These are phyloP conservation scores for Caryopteris hybrid DNA, from an alignment of 305 asterid species.

Conservation along the genomic window DNA sequence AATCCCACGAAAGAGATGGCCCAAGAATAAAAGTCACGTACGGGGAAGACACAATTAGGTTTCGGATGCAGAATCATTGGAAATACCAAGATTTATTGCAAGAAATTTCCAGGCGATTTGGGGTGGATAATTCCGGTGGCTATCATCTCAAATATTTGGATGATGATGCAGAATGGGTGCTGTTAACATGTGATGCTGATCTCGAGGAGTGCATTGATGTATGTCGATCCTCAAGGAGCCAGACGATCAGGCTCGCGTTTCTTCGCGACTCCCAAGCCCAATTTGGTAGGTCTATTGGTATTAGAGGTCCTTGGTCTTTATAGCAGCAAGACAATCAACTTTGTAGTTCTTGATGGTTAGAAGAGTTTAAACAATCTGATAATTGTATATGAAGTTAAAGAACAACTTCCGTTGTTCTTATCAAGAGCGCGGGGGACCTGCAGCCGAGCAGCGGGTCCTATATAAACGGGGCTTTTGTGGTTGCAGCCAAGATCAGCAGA, in stretches of 20 bases:
- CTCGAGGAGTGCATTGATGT: slow-evolving; percentile 75
- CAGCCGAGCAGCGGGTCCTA: not conserved
- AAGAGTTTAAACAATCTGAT: slow-evolving; percentile 8
- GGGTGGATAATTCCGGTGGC: slow-evolving; percentile 41
- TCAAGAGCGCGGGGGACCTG: not conserved
- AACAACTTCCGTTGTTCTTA: slow-evolving; percentile 25
- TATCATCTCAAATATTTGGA: slow-evolving; percentile 78
- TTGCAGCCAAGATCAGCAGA: not conserved
- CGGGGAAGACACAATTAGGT: slow-evolving; percentile 74
- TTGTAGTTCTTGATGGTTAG: not conserved
- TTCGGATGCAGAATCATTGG: slow-evolving; percentile 58
- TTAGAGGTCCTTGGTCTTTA: slow-evolving; percentile 29
- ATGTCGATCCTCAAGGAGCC: slow-evolving; percentile 37
- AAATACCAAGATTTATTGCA: slow-evolving; percentile 52
- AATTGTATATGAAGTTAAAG: slow-evolving; percentile 18
- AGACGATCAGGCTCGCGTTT: slow-evolving; percentile 59
- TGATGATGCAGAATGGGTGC: slow-evolving; percentile 92
- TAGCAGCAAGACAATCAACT: not conserved
- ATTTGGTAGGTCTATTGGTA: slow-evolving; percentile 41
- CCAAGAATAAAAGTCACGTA: slow-evolving; percentile 65
- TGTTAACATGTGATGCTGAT: slow-evolving; percentile 86
- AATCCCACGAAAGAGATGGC: slow-evolving; percentile 28
- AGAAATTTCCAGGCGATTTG: slow-evolving; percentile 60
- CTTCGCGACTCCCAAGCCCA: slow-evolving; percentile 34
- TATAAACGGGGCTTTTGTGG: not conserved